Evolutionary conservation across 371 early-diverging fungal genomes (phyloP).

Genomic region (Apophysomyces ossiformis): DNA sequence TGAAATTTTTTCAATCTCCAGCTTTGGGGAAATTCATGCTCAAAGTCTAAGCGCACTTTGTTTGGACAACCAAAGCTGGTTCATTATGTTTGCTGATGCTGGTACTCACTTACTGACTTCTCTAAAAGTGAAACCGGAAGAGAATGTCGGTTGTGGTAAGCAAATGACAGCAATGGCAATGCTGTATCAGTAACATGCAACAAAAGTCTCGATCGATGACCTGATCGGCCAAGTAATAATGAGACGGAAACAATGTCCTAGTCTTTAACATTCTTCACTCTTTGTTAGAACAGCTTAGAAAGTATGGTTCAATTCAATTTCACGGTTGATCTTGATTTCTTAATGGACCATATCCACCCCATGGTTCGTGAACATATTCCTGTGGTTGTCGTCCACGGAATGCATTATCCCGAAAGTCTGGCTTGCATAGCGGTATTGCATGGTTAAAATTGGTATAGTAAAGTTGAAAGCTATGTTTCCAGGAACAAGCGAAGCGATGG

Average conservation of each 20-base stretch:
- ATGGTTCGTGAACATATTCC: slow-evolving; percentile 16
- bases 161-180: neutral
- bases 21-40: neutral
- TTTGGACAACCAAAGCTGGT: too few relatives aligned
- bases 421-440: slow-evolving; percentile 11
- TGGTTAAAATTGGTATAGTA: neutral
- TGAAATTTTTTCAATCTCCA: too few relatives aligned
- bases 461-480: neutral
- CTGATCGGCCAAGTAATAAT: slow-evolving; percentile 22
- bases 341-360: slow-evolving; percentile 26
- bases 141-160: slow-evolving; percentile 15
- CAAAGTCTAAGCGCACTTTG: too few relatives aligned
- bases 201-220: slow-evolving; percentile 22
- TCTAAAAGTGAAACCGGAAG: neutral
- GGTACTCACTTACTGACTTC: slow-evolving; percentile 13
- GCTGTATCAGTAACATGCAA: neutral
- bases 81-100: neutral
- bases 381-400: slow-evolving; percentile 24
- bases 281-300: slow-evolving; percentile 23
- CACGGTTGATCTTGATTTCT: slow-evolving; percentile 28
- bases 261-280: neutral
- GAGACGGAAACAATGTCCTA: too few relatives aligned
- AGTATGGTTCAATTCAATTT: slow-evolving; percentile 33
- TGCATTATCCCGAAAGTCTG: slow-evolving; percentile 18
- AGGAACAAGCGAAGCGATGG: slow-evolving; percentile 20